Conservation (phyloP, 2,329 filamentous ascomycete genomes). For the Cercospora beticola region DNA sequence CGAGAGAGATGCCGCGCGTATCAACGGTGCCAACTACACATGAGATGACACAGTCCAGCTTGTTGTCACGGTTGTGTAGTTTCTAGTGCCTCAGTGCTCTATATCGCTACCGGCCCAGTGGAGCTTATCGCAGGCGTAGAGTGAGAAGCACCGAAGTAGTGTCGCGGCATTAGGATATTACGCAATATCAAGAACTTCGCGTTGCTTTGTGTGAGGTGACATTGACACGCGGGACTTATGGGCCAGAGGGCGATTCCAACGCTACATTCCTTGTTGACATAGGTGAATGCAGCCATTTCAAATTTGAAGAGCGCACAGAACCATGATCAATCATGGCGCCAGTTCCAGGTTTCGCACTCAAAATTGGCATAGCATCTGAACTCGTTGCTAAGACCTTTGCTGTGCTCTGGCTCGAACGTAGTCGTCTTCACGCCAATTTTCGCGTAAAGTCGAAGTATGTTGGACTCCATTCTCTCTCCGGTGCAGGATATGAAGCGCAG, state of each 20-base stretch:
- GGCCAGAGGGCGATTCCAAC: background rate
- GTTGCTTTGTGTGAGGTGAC: background rate
- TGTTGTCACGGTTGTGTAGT: too few species aligned
- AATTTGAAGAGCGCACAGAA: background rate
- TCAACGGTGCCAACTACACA: too few species aligned
- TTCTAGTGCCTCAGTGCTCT: background rate
- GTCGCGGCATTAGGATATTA: background rate
- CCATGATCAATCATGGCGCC: constrained; percentile 17
- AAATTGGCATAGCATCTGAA: constrained; percentile 80
- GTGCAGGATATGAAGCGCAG: constrained; percentile 66
- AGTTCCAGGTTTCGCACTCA: constrained; percentile 52
- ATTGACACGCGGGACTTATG: background rate
- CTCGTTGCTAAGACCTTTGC: constrained; percentile 74
- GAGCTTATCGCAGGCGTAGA: background rate
- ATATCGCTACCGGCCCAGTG: background rate
- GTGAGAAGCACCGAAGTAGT: background rate
- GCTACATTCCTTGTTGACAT: background rate
- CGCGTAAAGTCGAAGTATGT: constrained; percentile 67
- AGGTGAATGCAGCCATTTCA: background rate
- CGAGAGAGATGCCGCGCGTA: too few species aligned
- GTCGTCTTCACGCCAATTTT: constrained; percentile 64
- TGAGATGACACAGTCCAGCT: too few species aligned
- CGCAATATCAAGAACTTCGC: background rate
- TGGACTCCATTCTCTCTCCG: constrained; percentile 69
- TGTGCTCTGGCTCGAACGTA: constrained; percentile 66